These are phyloP conservation scores for Rhododendron henanense DNA, from an alignment of 148 eudicot genomes.

Conservation along the genomic window DNA sequence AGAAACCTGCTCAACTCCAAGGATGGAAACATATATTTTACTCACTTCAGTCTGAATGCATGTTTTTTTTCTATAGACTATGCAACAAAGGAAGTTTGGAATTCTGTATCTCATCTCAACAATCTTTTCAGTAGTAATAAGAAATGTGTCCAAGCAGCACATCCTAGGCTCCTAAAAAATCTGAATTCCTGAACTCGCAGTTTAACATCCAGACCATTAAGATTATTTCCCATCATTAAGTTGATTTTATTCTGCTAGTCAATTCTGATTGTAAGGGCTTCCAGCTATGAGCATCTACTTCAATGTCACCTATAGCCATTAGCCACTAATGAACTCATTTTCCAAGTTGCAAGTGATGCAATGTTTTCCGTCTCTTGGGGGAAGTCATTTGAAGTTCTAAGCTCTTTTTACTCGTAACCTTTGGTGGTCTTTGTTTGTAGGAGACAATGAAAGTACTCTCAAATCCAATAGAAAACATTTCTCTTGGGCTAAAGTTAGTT, in stretches of 20 bases:
- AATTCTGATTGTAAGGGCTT: neutral
- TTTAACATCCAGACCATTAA: neutral
- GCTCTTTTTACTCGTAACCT: neutral
- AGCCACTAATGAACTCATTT: neutral
- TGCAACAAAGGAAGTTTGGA: neutral
- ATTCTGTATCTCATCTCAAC: neutral
- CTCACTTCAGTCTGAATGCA: neutral
- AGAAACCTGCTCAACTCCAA: neutral
- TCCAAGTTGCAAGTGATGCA: neutral
- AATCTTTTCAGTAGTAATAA: neutral
- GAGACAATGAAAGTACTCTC: neutral
- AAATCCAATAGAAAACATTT: neutral
- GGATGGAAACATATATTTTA: neutral
- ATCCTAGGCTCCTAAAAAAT: neutral
- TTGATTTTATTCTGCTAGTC: neutral
- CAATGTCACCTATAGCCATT: neutral
- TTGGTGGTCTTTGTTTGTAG: neutral
- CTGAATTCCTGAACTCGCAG: neutral
- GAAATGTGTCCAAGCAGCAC: neutral
- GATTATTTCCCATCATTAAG: neutral
- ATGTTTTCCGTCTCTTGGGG: neutral
- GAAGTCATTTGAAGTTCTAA: neutral
- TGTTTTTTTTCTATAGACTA: neutral
- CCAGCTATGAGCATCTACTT: neutral
- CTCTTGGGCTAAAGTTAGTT: neutral